Percentiles rank a stretch among this genome's conserved stretches.
Conservation (phyloP, 495 filamentous ascomycete genomes). For the Podospora pseudopauciseta region DNA sequence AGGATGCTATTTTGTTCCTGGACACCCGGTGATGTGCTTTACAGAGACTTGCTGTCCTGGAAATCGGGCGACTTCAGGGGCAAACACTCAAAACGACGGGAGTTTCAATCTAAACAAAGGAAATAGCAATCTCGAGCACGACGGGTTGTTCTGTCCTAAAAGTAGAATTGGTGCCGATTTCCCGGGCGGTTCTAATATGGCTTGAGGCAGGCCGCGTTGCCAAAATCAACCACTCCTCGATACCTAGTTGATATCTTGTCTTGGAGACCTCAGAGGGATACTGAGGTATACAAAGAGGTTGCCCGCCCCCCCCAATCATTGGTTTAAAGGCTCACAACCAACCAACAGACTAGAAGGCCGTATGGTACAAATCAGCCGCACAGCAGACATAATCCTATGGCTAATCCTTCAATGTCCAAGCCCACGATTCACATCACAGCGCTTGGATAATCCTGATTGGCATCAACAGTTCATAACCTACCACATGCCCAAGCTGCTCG, state of each 20-base stretch:
- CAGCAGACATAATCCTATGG: too few relatives aligned
- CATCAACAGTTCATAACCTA: background rate
- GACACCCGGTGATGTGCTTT: background rate
- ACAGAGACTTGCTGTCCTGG: background rate
- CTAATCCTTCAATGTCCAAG: background rate
- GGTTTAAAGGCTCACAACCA: too few relatives aligned
- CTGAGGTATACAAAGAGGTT: too few relatives aligned
- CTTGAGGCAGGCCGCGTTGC: background rate
- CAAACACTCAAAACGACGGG: background rate
- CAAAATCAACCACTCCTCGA: background rate
- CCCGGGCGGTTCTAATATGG: background rate
- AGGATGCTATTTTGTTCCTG: background rate
- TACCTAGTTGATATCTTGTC: background rate
- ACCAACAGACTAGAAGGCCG: too few relatives aligned
- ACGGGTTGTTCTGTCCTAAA: background rate
- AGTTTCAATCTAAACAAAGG: background rate
- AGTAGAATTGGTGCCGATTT: background rate
- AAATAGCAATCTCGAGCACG: background rate
- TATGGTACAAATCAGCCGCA: too few relatives aligned
- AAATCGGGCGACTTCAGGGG: background rate
- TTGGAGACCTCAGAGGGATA: too few relatives aligned
- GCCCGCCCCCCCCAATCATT: too few relatives aligned
- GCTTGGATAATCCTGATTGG: background rate
- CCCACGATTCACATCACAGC: background rate
- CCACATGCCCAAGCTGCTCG: background rate